Base-by-base conservation (phyloP, 345 rosid genomes). In the Atalantia buxifolia region DNA sequence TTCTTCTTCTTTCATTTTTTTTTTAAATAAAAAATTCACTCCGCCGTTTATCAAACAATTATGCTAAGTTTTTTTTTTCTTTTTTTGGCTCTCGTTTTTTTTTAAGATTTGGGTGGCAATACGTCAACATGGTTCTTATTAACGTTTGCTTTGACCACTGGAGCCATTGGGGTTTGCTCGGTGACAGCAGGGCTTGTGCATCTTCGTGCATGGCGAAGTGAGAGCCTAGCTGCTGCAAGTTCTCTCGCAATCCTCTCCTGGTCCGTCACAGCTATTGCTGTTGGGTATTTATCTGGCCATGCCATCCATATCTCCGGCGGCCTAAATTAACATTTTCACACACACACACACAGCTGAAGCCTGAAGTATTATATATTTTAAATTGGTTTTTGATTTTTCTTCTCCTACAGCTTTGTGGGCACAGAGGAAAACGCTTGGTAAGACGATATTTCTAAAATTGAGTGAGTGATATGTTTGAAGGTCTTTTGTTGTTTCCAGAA, bases 341-440 rank as follows among this genome's bases (percentile, higher is more conserved):
- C 45, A 40, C 1, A 40, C 45, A 40, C 1, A 40, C 0, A 38
- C 40, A 35, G 3, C 12, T 38, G 42, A 38, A 38, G 42, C 42
- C 42, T 38, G 42, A 38, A 38, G 42, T 38, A 38, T 38, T 40
- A 9, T 1, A 40, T 40, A 7, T 40, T 40, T 40, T 40, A 9
- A 40, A 40, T 40, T 55, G 67, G 53, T 27, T 45, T 45, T 45
- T 45, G 14, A 45, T 21, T 22, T 28, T 4, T 38, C 12, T 38
- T 25, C 57, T 59, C 30, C 45, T 5, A 36, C 75, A 71, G 85
- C 33, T 24, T 85, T 27, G 90, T 67, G 83, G 88, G 28, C 83
- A 71, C n/a, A 82, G 83, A 50, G 84, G 87, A 50, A 85, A 85
- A 74, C 85, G 82, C 60, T 28, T 83, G 90, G 87, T 79, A 77